Evolutionary conservation across 495 filamentous ascomycete genomes (phyloP).

Genomic region (Pseudomonodictys pantanalensis): DNA sequence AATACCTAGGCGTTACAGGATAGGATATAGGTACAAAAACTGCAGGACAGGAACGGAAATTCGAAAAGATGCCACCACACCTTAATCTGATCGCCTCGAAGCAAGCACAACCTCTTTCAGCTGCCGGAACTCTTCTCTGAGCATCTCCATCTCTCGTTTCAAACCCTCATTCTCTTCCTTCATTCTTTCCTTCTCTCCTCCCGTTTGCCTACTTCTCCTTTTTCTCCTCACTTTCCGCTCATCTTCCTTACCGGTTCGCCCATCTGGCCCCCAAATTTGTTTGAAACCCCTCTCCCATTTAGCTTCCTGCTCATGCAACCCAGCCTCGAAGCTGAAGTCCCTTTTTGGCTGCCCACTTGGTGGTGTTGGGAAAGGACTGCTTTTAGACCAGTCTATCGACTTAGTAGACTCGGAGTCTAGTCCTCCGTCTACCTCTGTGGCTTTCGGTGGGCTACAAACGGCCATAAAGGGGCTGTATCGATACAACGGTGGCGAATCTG

Average conservation of each 20-base stretch:
- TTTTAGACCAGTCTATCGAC: not conserved
- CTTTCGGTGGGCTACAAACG: not conserved
- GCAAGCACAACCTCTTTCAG: conserved; percentile 7
- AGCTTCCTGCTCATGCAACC: not conserved
- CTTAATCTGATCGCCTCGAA: not conserved
- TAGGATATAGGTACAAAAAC: not conserved
- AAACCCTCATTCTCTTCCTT: conserved; percentile 4
- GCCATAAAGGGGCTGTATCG: too few species aligned
- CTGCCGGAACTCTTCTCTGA: conserved; percentile 7
- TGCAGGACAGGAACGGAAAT: too few species aligned
- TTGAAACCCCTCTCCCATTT: not conserved
- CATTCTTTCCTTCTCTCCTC: not conserved
- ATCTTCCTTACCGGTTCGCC: not conserved
- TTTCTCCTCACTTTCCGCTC: not conserved
- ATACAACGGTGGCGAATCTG: too few species aligned
- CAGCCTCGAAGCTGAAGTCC: not conserved
- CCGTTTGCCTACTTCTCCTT: not conserved
- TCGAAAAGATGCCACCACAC: too few species aligned
- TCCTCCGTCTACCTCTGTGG: not conserved
- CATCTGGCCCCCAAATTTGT: not conserved
- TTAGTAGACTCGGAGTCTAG: not conserved
- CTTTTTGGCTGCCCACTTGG: not conserved
- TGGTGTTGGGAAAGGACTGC: not conserved
- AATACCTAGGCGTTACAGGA: too few species aligned
- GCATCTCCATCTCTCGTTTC: conserved; percentile 4